These are phyloP conservation scores for Pichia sp. DNA, from an alignment of 1,139 yeast genomes.

Conservation along the genomic window DNA sequence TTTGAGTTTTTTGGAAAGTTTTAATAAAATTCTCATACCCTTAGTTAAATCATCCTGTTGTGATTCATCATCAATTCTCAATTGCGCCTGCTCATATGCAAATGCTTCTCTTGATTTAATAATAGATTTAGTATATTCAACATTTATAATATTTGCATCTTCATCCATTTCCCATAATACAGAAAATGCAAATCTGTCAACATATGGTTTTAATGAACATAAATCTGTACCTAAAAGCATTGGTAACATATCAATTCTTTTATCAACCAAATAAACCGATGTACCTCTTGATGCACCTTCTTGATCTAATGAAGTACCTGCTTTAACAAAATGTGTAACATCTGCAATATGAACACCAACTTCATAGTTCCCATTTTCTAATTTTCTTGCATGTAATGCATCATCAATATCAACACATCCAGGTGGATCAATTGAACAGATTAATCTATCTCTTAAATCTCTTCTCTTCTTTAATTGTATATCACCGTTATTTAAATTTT, in stretches of 20 bases:
- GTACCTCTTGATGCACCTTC: slow-evolving; percentile 98
- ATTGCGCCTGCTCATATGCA: slow-evolving; percentile 89
- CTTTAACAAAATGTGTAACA: slow-evolving; percentile 93
- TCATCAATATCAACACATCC: slow-evolving; percentile 99
- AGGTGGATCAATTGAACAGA: slow-evolving; percentile 97
- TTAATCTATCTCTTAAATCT: slow-evolving; percentile 81
- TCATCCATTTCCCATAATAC: slow-evolving; percentile 93
- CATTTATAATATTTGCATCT: slow-evolving; percentile 79
- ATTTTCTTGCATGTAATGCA: slow-evolving; percentile 79
- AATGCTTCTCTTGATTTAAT: slow-evolving; percentile 92
- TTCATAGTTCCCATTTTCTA: slow-evolving; percentile 92
- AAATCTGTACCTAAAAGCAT: slow-evolving; percentile 91
- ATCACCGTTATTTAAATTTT: slow-evolving; percentile 50
- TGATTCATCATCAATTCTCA: slow-evolving; percentile 75
- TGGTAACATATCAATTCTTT: slow-evolving; percentile 98
- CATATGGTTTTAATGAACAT: slow-evolving; percentile 92
- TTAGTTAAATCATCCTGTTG: slow-evolving; percentile 79
- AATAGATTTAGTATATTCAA: slow-evolving; percentile 78
- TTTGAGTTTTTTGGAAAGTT: slow-evolving; percentile 74
- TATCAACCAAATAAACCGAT: slow-evolving; percentile 95
- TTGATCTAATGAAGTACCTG: slow-evolving; percentile 84
- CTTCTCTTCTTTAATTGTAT: slow-evolving; percentile 58
- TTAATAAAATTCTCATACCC: slow-evolving; percentile 79
- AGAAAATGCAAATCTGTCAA: slow-evolving; percentile 93
- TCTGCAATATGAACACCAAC: slow-evolving; percentile 99